Evolutionary conservation across 768 basidiomycete species (phyloP).

Genomic region (Trametes cubensis): DNA sequence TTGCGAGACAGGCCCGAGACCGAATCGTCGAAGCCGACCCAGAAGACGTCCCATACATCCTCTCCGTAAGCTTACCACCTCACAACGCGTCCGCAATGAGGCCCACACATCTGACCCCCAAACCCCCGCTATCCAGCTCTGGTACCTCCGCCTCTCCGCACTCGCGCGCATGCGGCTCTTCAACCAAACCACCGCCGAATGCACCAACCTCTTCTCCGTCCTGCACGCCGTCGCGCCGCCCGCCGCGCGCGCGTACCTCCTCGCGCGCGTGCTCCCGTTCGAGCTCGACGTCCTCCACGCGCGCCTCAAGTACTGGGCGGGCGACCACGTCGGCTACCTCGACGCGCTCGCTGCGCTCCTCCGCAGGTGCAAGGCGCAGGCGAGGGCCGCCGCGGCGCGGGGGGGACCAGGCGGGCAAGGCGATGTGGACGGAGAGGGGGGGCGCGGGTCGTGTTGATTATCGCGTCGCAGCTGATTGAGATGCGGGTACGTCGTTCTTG

Average conservation of each 20-base stretch:
- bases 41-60: slow-evolving; percentile 62
- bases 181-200: slow-evolving; percentile 86
- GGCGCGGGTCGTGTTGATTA: slow-evolving; percentile 71
- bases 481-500: slow-evolving; percentile 61
- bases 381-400: slow-evolving; percentile 40
- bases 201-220: slow-evolving; percentile 75
- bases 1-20: slow-evolving; percentile 85
- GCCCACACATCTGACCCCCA: too few species aligned
- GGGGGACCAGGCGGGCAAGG: slow-evolving; percentile 26
- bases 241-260: slow-evolving; percentile 55
- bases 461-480: slow-evolving; percentile 81
- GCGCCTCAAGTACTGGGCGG: slow-evolving; percentile 79
- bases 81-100: too few species aligned
- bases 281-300: slow-evolving; percentile 70
- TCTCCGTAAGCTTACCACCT: slow-evolving; percentile 67
- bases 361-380: slow-evolving; percentile 55
- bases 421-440: slow-evolving; percentile 87
- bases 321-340: slow-evolving; percentile 78
- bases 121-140: slow-evolving; percentile 52
- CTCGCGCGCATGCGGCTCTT: slow-evolving; percentile 81
- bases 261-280: slow-evolving; percentile 59
- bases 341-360: slow-evolving; percentile 72
- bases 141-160: slow-evolving; percentile 80
- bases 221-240: slow-evolving; percentile 44
- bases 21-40: slow-evolving; percentile 71